Percentiles rank a stretch among this genome's conserved stretches.
Evolutionary conservation across 2,329 filamentous ascomycete species (phyloP).

Genomic region (Neocatenulostroma microsporum): DNA sequence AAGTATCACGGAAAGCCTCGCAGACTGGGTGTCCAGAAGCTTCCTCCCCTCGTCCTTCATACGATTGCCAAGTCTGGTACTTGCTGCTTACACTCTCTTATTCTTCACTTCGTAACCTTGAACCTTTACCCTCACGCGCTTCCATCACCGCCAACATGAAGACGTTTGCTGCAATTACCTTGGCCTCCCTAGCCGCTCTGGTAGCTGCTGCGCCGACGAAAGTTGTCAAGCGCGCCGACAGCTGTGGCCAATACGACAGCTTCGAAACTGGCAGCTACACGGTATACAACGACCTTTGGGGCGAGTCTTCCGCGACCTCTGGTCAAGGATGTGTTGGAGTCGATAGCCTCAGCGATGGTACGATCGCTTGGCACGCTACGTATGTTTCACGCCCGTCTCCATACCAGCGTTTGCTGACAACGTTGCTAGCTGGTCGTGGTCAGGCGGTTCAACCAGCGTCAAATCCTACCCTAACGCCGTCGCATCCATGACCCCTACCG

Average conservation of each 20-base stretch:
- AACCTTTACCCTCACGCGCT: no score
- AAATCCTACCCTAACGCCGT: constrained; percentile 38
- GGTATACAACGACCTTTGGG: constrained; percentile 13
- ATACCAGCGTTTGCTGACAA: background rate
- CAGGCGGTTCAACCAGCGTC: constrained; percentile 24
- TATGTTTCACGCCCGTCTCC: no score
- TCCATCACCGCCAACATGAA: constrained; percentile 13
- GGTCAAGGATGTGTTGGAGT: constrained; percentile 11
- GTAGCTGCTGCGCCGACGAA: constrained; percentile 13
- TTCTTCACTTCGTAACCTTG: no score
- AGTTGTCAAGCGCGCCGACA: constrained; percentile 15
- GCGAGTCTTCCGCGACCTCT: constrained; percentile 5
- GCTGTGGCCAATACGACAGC: constrained; percentile 26
- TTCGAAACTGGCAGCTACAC: constrained; percentile 20
- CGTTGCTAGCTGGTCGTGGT: constrained; percentile 15
- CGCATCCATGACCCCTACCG: constrained; percentile 22
- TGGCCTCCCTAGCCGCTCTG: constrained; percentile 10
- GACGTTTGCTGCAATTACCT: constrained; percentile 11
- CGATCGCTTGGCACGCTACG: constrained; percentile 6
- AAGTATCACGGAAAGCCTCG: no score
- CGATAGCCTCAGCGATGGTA: background rate
- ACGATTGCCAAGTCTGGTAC: no score
- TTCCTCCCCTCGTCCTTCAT: no score
- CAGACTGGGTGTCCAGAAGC: no score
- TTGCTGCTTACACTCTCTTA: no score